Percentiles rank a stretch among this genome's conserved stretches.
phyloP scores from a whole-genome alignment of 208 protist genomes.

The Acanthamoeba quina region DNA sequence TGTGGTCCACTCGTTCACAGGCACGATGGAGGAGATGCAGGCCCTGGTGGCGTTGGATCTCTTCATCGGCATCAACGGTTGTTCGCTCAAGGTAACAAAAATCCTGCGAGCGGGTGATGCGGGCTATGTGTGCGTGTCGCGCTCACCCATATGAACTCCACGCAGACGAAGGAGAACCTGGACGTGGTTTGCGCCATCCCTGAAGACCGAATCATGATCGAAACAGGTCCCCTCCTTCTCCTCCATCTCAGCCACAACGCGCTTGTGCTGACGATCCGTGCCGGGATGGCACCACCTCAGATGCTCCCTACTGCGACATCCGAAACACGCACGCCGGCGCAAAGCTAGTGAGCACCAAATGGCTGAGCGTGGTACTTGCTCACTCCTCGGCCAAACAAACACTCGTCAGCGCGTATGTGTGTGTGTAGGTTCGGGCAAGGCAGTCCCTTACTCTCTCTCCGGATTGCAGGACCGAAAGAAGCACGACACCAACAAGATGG shows the following conservation, averaged over 20 bases:
- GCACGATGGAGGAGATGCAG: constrained; percentile 90
- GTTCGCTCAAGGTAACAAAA: constrained; percentile 1
- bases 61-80: constrained; percentile 94
- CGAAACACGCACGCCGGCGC: constrained; percentile 93
- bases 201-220: constrained; percentile 93
- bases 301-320: constrained; percentile 96
- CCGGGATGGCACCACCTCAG: constrained; percentile 43
- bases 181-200: constrained; percentile 91
- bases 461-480: constrained; percentile 85
- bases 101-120: background rate
- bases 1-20: constrained; percentile 97
- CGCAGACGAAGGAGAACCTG: constrained; percentile 93
- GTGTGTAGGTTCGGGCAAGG: too few species aligned
- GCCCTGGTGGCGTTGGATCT: constrained; percentile 91
- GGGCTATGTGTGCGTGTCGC: too few species aligned
- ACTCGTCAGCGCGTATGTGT: too few species aligned
- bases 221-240: constrained; percentile 89
- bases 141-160: background rate
- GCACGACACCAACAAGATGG: constrained; percentile 87
- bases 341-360: constrained; percentile 82
- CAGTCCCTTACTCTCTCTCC: background rate
- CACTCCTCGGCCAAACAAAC: too few species aligned
- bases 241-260: background rate
- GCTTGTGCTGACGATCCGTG: background rate
- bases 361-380: constrained; percentile 44